Evolutionary conservation across 495 filamentous ascomycete species (phyloP).

Genomic region (Xylaria acuta): DNA sequence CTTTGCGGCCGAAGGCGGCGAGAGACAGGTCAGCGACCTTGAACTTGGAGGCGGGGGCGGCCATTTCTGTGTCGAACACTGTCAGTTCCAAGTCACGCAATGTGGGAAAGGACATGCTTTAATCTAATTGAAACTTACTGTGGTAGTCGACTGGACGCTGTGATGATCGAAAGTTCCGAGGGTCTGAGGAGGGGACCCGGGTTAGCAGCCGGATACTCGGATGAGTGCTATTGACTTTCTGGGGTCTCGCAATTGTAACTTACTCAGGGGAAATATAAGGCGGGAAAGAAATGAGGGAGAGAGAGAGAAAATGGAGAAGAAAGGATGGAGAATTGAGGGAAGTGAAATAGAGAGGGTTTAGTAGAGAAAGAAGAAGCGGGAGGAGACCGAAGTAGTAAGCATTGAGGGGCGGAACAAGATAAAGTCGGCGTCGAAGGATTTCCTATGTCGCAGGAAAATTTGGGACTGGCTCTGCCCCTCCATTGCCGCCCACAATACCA

Average conservation of each 20-base stretch:
- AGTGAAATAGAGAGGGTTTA: slow-evolving; percentile 11
- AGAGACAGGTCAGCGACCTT: slow-evolving; percentile 98
- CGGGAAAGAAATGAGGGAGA: background rate
- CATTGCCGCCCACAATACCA: background rate
- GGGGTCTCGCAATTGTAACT: slow-evolving; percentile 9
- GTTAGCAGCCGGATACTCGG: slow-evolving; percentile 6
- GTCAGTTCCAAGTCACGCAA: slow-evolving; percentile 15
- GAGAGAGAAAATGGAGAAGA: slow-evolving; percentile 13
- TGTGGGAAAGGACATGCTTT: background rate
- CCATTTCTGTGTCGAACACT: slow-evolving; percentile 47
- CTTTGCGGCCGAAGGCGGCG: slow-evolving; percentile 97
- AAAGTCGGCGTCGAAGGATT: slow-evolving; percentile 25
- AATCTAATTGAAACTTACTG: slow-evolving; percentile 4
- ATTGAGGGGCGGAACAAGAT: slow-evolving; percentile 30
- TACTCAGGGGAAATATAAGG: slow-evolving; percentile 3
- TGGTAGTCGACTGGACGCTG: background rate
- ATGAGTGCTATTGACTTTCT: background rate
- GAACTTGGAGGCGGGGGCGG: slow-evolving; percentile 88
- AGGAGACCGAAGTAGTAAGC: slow-evolving; percentile 27
- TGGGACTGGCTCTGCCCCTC: slow-evolving; percentile 23
- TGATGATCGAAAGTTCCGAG: background rate
- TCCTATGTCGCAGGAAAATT: slow-evolving; percentile 25
- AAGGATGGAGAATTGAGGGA: slow-evolving; percentile 3
- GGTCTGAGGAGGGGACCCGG: slow-evolving; percentile 12
- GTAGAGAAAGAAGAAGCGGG: slow-evolving; percentile 21